These are phyloP conservation scores for Tetradesmus lagerheimii DNA, from an alignment of 139 green algal species.

Conservation along the genomic window DNA sequence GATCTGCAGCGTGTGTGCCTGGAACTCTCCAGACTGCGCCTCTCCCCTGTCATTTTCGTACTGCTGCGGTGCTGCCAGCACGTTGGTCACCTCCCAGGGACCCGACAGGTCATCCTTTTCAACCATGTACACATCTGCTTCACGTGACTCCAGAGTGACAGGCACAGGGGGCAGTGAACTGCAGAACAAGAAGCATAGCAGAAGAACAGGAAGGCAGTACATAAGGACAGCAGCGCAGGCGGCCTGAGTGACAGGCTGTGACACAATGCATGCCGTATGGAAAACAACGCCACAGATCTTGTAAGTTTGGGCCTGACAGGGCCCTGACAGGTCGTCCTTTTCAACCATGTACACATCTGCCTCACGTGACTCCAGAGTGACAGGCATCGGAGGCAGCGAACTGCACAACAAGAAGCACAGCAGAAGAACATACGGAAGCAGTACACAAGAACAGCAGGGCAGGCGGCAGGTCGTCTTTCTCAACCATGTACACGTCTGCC, in stretches of 20 bases:
- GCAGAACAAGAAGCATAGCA: not conserved
- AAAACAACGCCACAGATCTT: not conserved
- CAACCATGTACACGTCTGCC: slow-evolving; percentile 78
- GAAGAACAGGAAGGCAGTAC: not conserved
- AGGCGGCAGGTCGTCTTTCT: slow-evolving; percentile 49
- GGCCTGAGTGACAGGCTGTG: not conserved
- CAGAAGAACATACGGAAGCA: too few species aligned
- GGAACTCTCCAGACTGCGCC: slow-evolving; percentile 43
- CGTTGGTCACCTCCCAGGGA: slow-evolving; percentile 75
- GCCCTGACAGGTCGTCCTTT: not conserved
- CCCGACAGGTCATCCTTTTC: slow-evolving; percentile 57
- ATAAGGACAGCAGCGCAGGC: not conserved
- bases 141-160: not conserved
- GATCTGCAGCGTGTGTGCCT: slow-evolving; percentile 90
- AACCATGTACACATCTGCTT: slow-evolving; percentile 78
- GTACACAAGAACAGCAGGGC: too few species aligned
- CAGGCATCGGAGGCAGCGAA: too few species aligned
- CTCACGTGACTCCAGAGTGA: too few species aligned
- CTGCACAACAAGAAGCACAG: too few species aligned
- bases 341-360: too few species aligned
- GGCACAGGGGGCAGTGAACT: slow-evolving; percentile 19
- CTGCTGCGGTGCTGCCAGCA: slow-evolving; percentile 71
- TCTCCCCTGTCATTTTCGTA: slow-evolving; percentile 40
- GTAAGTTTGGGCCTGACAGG: not conserved
- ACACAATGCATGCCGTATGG: too few species aligned